phyloP scores from a whole-genome alignment of 352 stramenopile species.

The Pythium grandisporangium region DNA sequence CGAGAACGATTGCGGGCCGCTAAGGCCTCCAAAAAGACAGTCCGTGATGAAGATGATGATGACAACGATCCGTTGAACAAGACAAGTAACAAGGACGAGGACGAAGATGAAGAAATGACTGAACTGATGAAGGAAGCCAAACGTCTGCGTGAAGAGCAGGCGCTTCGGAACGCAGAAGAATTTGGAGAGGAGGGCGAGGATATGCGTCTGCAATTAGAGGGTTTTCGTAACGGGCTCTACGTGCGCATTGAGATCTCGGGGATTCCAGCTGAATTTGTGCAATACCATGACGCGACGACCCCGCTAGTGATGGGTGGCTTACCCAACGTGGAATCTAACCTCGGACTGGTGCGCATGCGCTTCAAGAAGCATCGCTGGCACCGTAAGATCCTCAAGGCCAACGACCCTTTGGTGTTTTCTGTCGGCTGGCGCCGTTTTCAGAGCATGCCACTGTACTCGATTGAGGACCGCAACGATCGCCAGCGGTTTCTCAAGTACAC shows the following conservation, averaged over 20 bases:
- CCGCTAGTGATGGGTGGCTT: conserved; percentile 92
- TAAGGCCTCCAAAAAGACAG: conserved; percentile 88
- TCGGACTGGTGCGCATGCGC: conserved; percentile 93
- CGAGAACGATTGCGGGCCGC: conserved; percentile 80
- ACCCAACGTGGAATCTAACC: conserved; percentile 91
- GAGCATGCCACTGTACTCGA: conserved; percentile 97
- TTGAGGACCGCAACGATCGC: conserved; percentile 97
- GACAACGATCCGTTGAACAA: conserved; percentile 17
- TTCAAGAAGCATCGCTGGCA: conserved; percentile 99
- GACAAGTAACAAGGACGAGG: conserved; percentile 26
- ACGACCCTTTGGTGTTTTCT: conserved; percentile 98
- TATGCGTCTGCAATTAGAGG: conserved; percentile 89
- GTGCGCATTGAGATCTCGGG: conserved; percentile 95
- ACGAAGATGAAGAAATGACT: conserved; percentile 82
- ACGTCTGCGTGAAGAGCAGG: conserved; percentile 71
- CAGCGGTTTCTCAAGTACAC: conserved; percentile 98
- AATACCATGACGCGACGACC: conserved; percentile 87
- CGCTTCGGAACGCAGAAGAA: conserved; percentile 87
- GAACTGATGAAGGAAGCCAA: conserved; percentile 84
- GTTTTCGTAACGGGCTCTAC: conserved; percentile 95
- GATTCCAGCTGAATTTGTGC: conserved; percentile 94
- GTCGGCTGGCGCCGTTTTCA: conserved; percentile 99
- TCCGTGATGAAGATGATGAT: conserved; percentile 46
- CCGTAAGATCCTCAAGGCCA: conserved; percentile 96
- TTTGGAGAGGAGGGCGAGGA: conserved; percentile 94